phyloP scores from a whole-genome alignment of 179 eudicot genomes.

The Carnegiea gigantea region DNA sequence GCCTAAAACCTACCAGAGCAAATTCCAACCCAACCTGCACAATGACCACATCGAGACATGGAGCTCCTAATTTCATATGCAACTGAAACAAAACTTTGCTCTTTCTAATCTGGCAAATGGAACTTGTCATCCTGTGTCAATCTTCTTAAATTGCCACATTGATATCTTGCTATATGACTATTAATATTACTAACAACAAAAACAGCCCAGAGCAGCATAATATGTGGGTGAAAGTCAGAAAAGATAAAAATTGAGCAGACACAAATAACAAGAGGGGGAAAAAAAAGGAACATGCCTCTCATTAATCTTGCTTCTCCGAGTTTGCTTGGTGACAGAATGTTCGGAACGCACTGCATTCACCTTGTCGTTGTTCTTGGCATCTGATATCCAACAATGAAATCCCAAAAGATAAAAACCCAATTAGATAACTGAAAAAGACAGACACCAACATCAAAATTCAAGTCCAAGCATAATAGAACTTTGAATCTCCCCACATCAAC shows the following conservation, averaged over 20 bases:
- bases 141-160: not conserved
- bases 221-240: not conserved
- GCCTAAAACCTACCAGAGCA: not conserved
- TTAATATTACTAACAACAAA: not conserved
- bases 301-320: conserved; percentile 86
- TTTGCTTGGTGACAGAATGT: conserved; percentile 93
- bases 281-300: conserved; percentile 59
- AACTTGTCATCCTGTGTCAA: not conserved
- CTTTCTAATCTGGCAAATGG: not conserved
- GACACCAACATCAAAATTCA: not conserved
- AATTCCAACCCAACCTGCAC: not conserved
- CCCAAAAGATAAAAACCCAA: not conserved
- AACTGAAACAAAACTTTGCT: not conserved
- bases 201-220: not conserved
- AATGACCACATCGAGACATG: too few relatives aligned
- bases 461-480: not conserved
- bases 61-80: too few relatives aligned
- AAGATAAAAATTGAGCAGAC: not conserved
- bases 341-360: conserved; percentile 58
- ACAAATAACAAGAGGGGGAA: not conserved
- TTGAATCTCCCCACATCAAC: too few relatives aligned
- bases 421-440: not conserved
- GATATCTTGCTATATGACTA: not conserved
- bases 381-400: conserved; percentile 26
- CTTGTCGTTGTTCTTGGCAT: conserved; percentile 53